A percentile compares a stretch with the other conserved stretches of the same genome.
Conservation (phyloP, 139 green algal genomes). For the Auxenochlorella protothecoides region DNA sequence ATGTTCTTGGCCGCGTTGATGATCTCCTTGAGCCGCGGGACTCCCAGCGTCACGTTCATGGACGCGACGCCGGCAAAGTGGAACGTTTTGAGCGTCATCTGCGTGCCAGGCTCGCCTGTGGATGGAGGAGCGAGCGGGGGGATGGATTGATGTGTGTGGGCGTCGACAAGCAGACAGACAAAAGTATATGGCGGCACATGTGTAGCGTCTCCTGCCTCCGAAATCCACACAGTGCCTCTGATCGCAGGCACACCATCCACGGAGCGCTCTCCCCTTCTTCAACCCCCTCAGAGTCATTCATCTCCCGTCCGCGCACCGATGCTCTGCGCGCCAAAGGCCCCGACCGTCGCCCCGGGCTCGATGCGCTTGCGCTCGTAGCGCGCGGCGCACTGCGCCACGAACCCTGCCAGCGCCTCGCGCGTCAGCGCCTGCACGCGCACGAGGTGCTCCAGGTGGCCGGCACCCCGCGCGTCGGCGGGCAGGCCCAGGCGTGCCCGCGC, state of each 20-base stretch:
- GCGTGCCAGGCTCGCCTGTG: conserved; percentile 85
- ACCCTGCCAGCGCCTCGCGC: conserved; percentile 39
- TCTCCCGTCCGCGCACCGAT: conserved; percentile 56
- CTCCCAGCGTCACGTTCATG: conserved; percentile 97
- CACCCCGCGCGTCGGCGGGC: conserved; percentile 20
- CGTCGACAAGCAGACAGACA: too few species aligned
- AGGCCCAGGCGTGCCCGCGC: conserved; percentile 43
- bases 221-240: too few species aligned
- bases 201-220: too few species aligned
- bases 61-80: conserved; percentile 95
- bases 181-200: too few species aligned
- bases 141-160: not conserved
- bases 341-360: conserved; percentile 83
- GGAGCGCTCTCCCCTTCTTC: too few species aligned
- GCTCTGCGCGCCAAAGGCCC: conserved; percentile 84
- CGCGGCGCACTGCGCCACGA: conserved; percentile 37
- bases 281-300: not conserved
- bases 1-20: conserved; percentile 96
- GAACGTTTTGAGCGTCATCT: conserved; percentile 99
- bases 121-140: conserved; percentile 1
- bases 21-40: conserved; percentile 99
- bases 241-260: too few species aligned
- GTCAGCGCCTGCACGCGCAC: conserved; percentile 51
- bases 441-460: conserved; percentile 42
- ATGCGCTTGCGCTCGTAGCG: conserved; percentile 77